Percentiles rank a stretch among this genome's conserved stretches.
Evolutionary conservation across 129 eudicot genomes (phyloP).

Genomic region (Flaveria bidentis): DNA sequence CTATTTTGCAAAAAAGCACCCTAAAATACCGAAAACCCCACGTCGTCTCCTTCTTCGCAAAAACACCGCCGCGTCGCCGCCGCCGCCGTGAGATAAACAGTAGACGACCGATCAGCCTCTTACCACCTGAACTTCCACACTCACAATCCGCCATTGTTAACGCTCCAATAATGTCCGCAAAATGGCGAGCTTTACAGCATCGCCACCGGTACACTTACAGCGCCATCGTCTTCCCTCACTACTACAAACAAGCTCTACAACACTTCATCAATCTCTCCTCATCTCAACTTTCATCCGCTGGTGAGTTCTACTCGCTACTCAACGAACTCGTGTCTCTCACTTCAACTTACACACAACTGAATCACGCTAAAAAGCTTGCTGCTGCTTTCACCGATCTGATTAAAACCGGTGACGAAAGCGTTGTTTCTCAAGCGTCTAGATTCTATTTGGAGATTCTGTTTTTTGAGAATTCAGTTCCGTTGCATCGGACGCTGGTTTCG

Average conservation of each 20-base stretch:
- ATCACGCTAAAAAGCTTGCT: constrained; percentile 64
- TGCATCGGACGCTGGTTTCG: constrained; percentile 68
- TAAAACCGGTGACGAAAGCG: constrained; percentile 35
- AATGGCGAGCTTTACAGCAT: constrained; percentile 95
- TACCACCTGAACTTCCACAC: constrained; percentile 5
- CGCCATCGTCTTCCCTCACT: constrained; percentile 75
- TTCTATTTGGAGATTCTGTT: constrained; percentile 74
- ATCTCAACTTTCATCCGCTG: constrained; percentile 18
- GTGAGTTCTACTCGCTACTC: constrained; percentile 44
- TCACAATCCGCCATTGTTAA: background rate
- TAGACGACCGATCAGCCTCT: background rate
- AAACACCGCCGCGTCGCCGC: constrained; percentile 23
- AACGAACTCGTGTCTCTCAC: constrained; percentile 60
- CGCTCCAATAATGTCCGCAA: constrained; percentile 65
- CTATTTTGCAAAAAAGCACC: constrained; percentile 12
- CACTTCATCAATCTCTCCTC: constrained; percentile 23
- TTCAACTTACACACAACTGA: constrained; percentile 83
- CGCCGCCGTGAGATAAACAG: constrained; percentile 15
- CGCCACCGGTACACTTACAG: constrained; percentile 96
- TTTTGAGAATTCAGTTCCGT: constrained; percentile 77
- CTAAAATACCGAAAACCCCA: constrained; percentile 28
- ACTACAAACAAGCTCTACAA: constrained; percentile 50
- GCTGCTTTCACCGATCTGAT: constrained; percentile 57
- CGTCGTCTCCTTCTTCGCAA: constrained; percentile 19
- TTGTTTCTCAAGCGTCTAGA: constrained; percentile 49